Conservation (phyloP, 345 rosid species). For the Linum trigynum region DNA sequence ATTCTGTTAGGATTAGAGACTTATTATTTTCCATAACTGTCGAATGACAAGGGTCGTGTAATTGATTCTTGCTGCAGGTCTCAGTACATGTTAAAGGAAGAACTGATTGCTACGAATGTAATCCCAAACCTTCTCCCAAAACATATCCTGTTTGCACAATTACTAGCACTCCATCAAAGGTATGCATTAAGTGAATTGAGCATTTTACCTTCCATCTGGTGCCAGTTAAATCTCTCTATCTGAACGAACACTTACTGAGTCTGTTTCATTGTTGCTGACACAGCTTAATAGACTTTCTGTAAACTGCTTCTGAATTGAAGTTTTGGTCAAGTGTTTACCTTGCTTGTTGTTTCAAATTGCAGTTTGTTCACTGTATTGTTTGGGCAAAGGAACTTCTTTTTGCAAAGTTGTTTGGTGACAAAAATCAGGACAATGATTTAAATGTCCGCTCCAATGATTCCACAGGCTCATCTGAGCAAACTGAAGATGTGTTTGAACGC, state of each 20-base stretch:
- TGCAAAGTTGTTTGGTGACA: conserved; percentile 95
- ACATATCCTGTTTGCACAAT: conserved; percentile 98
- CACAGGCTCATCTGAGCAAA: conserved; percentile 53
- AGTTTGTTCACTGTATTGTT: conserved; percentile 98
- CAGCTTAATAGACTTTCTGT: not conserved
- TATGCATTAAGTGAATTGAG: conserved; percentile 15
- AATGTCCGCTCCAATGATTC: conserved; percentile 73
- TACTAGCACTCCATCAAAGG: conserved; percentile 99
- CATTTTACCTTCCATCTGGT: not conserved
- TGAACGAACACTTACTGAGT: too few relatives aligned
- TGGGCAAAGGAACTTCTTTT: conserved; percentile 99
- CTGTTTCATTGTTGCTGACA: not conserved
- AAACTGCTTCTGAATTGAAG: too few relatives aligned
- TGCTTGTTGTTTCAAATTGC: conserved; percentile 21
- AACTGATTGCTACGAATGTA: conserved; percentile 96
- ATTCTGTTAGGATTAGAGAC: too few relatives aligned
- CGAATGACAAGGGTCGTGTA: not conserved
- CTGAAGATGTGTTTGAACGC: conserved; percentile 62
- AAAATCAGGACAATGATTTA: conserved; percentile 88
- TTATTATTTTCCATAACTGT: too few relatives aligned
- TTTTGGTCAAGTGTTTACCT: not conserved
- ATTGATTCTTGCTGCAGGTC: conserved; percentile 33
- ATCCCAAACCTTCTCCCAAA: conserved; percentile 92
- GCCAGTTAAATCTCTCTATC: not conserved
- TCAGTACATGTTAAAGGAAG: conserved; percentile 86